phyloP scores from a whole-genome alignment of 257 asterid genomes.

The Fraxinus cuspidata region DNA sequence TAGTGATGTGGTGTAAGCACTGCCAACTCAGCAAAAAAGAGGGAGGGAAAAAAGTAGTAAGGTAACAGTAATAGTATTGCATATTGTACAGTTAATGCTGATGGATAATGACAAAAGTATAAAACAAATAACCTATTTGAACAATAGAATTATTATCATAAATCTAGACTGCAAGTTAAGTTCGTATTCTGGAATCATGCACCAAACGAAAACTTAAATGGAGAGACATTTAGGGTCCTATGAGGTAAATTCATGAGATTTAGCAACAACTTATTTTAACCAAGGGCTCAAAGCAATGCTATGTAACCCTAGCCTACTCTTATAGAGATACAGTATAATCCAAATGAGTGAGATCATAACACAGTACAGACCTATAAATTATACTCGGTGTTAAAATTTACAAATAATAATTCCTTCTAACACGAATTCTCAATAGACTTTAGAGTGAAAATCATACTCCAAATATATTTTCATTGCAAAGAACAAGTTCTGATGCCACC shows the following conservation, averaged over 20 bases:
- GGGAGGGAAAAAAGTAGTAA: not conserved
- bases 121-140: not conserved
- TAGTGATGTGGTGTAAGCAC: not conserved
- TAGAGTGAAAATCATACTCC: not conserved
- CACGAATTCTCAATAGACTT: not conserved
- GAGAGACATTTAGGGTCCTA: not conserved
- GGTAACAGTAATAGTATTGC: not conserved
- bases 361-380: not conserved
- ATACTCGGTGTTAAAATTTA: not conserved
- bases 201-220: not conserved
- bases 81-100: slow-evolving; percentile 6
- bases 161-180: not conserved
- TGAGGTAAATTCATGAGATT: not conserved
- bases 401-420: not conserved
- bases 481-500: not conserved
- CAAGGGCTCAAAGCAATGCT: not conserved
- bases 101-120: slow-evolving; percentile 14
- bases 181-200: not conserved
- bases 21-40: not conserved
- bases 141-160: not conserved
- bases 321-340: not conserved
- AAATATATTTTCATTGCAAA: not conserved
- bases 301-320: not conserved
- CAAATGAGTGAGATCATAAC: not conserved
- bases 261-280: not conserved